A percentile compares a stretch with the other conserved stretches of the same genome.
Evolutionary conservation across 805 yeast genomes (phyloP).

Genomic region (Metschnikowia hibisci): DNA sequence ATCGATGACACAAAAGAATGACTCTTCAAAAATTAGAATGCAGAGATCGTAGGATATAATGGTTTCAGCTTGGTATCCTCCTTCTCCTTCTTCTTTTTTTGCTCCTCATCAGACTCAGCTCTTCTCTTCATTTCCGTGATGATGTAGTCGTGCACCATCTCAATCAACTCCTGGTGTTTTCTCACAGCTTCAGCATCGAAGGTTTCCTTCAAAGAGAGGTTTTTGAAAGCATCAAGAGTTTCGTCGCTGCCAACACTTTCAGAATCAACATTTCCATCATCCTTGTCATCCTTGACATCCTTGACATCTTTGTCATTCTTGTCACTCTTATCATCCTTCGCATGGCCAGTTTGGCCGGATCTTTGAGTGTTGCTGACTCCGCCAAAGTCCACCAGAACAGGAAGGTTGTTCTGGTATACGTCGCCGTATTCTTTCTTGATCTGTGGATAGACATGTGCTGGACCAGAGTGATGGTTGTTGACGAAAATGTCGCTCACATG

Average conservation of each 20-base stretch:
- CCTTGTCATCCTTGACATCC: slow-evolving; percentile 13
- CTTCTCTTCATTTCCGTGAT: slow-evolving; percentile 16
- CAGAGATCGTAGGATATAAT: slow-evolving; percentile 40
- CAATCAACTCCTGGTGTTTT: slow-evolving; percentile 36
- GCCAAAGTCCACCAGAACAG: slow-evolving; percentile 31
- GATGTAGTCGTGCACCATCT: slow-evolving; percentile 32
- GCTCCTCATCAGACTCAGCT: slow-evolving; percentile 7
- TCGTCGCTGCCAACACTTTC: slow-evolving; percentile 7
- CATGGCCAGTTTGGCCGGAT: slow-evolving; percentile 23
- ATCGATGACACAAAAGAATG: background rate
- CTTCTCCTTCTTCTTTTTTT: slow-evolving; percentile 1
- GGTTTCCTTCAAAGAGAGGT: slow-evolving; percentile 16
- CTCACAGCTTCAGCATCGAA: slow-evolving; percentile 26
- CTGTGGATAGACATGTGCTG: slow-evolving; percentile 27
- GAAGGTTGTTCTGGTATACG: slow-evolving; percentile 11
- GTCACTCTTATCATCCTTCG: slow-evolving; percentile 13
- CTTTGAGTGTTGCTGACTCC: slow-evolving; percentile 37
- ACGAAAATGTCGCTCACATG: slow-evolving; percentile 11
- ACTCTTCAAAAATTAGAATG: slow-evolving; percentile 25
- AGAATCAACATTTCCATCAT: slow-evolving; percentile 4
- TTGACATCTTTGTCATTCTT: no score
- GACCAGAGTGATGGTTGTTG: slow-evolving; percentile 18
- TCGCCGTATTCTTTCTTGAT: slow-evolving; percentile 24
- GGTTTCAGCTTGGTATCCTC: slow-evolving; percentile 10
- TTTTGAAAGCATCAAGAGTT: slow-evolving; percentile 10